phyloP scores from a whole-genome alignment of 768 basidiomycete genomes.

The Tubosaeta sp. region DNA sequence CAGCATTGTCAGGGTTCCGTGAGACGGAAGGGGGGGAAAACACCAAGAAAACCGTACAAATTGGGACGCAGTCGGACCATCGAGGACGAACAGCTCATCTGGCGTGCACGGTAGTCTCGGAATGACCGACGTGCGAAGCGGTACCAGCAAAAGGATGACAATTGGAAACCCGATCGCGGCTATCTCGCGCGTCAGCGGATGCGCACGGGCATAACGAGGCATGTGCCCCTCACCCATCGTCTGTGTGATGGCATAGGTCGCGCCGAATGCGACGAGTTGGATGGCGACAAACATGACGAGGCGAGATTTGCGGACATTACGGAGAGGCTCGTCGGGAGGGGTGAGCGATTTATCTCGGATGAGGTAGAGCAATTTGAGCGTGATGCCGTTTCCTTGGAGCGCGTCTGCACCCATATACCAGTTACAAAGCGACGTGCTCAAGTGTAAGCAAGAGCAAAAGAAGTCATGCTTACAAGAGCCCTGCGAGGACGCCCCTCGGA shows the following conservation, averaged over 20 bases:
- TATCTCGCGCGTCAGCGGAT: slow-evolving; percentile 19
- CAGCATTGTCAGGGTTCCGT: background rate
- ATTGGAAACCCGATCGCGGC: slow-evolving; percentile 91
- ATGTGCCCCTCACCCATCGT: slow-evolving; percentile 58
- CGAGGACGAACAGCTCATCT: slow-evolving; percentile 81
- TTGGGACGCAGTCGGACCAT: slow-evolving; percentile 85
- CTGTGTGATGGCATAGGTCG: slow-evolving; percentile 88
- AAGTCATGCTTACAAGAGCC: slow-evolving; percentile 59
- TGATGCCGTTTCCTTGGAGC: slow-evolving; percentile 77
- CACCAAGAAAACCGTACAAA: slow-evolving; percentile 52
- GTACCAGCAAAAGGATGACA: slow-evolving; percentile 80
- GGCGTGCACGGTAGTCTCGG: slow-evolving; percentile 70
- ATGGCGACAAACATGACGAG: slow-evolving; percentile 68
- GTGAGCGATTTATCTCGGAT: slow-evolving; percentile 67
- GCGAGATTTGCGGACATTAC: slow-evolving; percentile 66
- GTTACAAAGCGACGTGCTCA: slow-evolving; percentile 30
- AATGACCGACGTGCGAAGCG: slow-evolving; percentile 65
- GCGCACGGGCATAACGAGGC: background rate
- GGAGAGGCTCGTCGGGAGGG: slow-evolving; percentile 63
- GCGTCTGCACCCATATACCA: slow-evolving; percentile 94
- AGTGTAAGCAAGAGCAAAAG: slow-evolving; percentile 21
- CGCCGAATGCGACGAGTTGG: slow-evolving; percentile 80
- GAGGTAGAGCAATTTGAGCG: slow-evolving; percentile 74
- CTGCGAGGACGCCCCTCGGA: slow-evolving; percentile 79
- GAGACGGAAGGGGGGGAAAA: background rate